A percentile compares a stretch with the other conserved stretches of the same genome.
phyloP scores from a whole-genome alignment of 2,329 filamentous ascomycete species.

The Cercospora sesami region DNA sequence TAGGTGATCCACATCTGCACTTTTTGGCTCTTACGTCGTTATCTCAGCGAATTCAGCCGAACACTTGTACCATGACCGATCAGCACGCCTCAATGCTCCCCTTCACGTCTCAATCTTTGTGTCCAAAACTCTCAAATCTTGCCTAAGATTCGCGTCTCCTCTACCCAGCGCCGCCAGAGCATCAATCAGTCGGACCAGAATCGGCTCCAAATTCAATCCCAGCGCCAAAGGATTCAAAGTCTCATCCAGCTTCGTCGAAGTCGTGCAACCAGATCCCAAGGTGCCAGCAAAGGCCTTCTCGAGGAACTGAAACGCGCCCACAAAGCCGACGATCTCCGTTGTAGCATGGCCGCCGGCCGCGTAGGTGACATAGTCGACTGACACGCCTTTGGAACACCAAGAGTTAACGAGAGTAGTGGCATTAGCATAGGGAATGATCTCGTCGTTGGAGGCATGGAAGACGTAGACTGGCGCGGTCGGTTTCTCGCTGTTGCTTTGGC shows the following conservation, averaged over 20 bases:
- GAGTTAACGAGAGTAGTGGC: constrained; percentile 29
- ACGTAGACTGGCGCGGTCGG: constrained; percentile 34
- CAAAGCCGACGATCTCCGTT: constrained; percentile 33
- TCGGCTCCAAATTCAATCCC: constrained; percentile 32
- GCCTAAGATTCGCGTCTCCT: constrained; percentile 26
- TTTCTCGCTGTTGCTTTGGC: constrained; percentile 26
- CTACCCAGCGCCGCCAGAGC: constrained; percentile 25
- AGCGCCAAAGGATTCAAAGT: constrained; percentile 30
- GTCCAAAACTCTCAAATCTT: background rate
- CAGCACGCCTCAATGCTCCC: background rate
- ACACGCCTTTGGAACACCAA: constrained; percentile 35
- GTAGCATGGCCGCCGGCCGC: constrained; percentile 32
- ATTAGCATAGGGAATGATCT: constrained; percentile 36
- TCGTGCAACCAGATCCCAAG: constrained; percentile 26
- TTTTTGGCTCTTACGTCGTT: background rate
- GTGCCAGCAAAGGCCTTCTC: constrained; percentile 31
- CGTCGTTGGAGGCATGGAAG: constrained; percentile 34
- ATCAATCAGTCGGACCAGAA: constrained; percentile 28
- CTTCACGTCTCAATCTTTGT: background rate
- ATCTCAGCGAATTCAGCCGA: background rate
- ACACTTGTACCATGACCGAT: background rate
- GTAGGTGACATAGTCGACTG: constrained; percentile 32
- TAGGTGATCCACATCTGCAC: background rate
- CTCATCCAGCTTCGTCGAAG: constrained; percentile 23
- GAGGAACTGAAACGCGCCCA: constrained; percentile 30